Conservation (phyloP, 78 protist species). For the Trichosphaerium sp. region DNA sequence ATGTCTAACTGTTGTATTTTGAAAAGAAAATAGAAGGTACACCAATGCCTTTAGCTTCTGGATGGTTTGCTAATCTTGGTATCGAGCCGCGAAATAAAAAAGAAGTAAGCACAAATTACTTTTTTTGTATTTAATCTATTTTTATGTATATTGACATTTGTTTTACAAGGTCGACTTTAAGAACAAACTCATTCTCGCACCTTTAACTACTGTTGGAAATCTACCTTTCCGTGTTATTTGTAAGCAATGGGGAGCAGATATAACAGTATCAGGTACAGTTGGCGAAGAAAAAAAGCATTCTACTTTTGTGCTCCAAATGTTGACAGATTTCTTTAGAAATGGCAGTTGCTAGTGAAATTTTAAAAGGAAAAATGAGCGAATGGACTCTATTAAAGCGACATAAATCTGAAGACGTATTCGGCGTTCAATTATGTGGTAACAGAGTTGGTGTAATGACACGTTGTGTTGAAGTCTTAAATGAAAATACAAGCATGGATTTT, state of each 20-base stretch:
- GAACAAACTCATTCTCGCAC: constrained; percentile 84
- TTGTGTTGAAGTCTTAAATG: constrained; percentile 38
- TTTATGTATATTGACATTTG: background rate
- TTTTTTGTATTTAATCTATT: background rate
- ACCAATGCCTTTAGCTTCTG: constrained; percentile 22
- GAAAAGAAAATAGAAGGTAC: background rate
- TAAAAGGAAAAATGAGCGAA: constrained; percentile 50
- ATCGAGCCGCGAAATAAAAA: constrained; percentile 27
- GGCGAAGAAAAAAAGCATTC: too few relatives aligned
- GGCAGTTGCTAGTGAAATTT: constrained; percentile 67
- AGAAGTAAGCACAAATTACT: background rate
- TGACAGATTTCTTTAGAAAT: constrained; percentile 80
- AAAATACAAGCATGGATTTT: constrained; percentile 52
- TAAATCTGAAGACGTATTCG: constrained; percentile 76
- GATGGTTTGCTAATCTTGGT: background rate
- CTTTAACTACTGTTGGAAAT: constrained; percentile 97
- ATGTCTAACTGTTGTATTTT: background rate
- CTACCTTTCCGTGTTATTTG: constrained; percentile 92
- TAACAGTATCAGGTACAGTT: background rate
- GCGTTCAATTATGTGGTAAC: constrained; percentile 79
- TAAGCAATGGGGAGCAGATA: constrained; percentile 37
- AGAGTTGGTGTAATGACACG: constrained; percentile 21
- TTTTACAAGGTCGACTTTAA: constrained; percentile 32
- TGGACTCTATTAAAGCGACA: constrained; percentile 74
- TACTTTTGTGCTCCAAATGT: background rate